phyloP scores from a whole-genome alignment of 1,284 basidiomycete species.

The Tremellales sp. region DNA sequence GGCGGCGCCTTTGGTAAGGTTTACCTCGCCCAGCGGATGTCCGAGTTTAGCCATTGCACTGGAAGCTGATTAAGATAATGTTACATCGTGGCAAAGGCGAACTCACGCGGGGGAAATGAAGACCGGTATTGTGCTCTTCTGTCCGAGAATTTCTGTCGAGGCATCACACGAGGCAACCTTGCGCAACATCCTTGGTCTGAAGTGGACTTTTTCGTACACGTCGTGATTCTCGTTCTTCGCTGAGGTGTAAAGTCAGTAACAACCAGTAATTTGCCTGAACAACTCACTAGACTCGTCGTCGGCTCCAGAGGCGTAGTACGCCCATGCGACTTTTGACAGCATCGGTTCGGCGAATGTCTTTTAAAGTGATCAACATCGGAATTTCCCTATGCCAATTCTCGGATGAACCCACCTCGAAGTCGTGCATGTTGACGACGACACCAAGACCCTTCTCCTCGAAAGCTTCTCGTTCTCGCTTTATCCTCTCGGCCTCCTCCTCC shows the following conservation, averaged over 20 bases:
- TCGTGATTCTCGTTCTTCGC: slow-evolving; percentile 60
- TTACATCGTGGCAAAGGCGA: too few species aligned
- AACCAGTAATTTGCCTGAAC: not conserved
- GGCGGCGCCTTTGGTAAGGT: slow-evolving; percentile 73
- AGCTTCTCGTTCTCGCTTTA: slow-evolving; percentile 28
- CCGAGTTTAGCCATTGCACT: slow-evolving; percentile 80
- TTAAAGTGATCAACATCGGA: not conserved
- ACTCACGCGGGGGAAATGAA: slow-evolving; percentile 69
- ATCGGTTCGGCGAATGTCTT: slow-evolving; percentile 58
- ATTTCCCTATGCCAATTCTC: not conserved
- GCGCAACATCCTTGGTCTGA: slow-evolving; percentile 73
- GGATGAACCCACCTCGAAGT: slow-evolving; percentile 32
- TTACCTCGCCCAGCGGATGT: slow-evolving; percentile 81
- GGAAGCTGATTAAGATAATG: slow-evolving; percentile 28
- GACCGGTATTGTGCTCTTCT: slow-evolving; percentile 68
- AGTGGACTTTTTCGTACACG: slow-evolving; percentile 75
- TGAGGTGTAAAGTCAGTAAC: slow-evolving; percentile 6
- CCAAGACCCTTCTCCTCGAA: slow-evolving; percentile 41
- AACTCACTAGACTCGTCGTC: slow-evolving; percentile 74
- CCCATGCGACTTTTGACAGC: slow-evolving; percentile 66
- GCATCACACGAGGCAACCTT: slow-evolving; percentile 66
- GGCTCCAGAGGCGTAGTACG: slow-evolving; percentile 76
- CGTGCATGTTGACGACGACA: slow-evolving; percentile 41
- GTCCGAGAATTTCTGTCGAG: slow-evolving; percentile 71
- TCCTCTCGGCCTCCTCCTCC: slow-evolving; percentile 35